These are phyloP conservation scores for Boletus sp. DNA, from an alignment of 768 basidiomycete genomes.

Conservation along the genomic window DNA sequence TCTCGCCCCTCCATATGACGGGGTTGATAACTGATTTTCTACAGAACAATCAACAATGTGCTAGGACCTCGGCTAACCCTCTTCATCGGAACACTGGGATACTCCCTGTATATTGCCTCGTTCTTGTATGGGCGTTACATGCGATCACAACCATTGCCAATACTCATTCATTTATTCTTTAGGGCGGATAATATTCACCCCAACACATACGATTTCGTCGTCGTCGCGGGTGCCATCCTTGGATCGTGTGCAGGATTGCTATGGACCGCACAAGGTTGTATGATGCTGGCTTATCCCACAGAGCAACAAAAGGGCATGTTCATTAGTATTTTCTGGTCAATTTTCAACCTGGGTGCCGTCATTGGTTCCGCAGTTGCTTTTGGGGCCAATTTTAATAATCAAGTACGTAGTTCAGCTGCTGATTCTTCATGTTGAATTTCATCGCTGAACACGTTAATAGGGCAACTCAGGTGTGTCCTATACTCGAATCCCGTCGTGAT, in stretches of 20 bases:
- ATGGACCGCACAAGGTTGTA: constrained; percentile 83
- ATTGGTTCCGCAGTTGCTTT: constrained; percentile 76
- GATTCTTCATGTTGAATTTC: neutral
- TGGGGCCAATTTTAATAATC: constrained; percentile 65
- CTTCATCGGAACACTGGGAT: constrained; percentile 72
- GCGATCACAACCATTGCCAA: neutral
- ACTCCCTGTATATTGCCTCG: constrained; percentile 71
- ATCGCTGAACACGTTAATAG: constrained; percentile 13
- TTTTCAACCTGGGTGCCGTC: constrained; percentile 84
- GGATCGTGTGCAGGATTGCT: constrained; percentile 70
- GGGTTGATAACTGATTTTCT: neutral
- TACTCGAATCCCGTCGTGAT: neutral
- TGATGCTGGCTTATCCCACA: constrained; percentile 83
- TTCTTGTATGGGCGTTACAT: constrained; percentile 53
- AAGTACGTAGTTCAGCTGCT: constrained; percentile 37
- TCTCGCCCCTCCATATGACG: neutral
- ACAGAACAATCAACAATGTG: constrained; percentile 74
- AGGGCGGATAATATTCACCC: constrained; percentile 73
- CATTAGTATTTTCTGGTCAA: constrained; percentile 80
- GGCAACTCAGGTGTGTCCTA: constrained; percentile 29
- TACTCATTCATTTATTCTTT: neutral
- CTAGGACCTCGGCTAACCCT: constrained; percentile 77
- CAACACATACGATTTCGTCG: constrained; percentile 58
- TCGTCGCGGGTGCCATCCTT: constrained; percentile 70
- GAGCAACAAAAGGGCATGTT: constrained; percentile 74